Conservation (phyloP, 192 early-diverging fungal species). For the Haplosporangium gracile region DNA sequence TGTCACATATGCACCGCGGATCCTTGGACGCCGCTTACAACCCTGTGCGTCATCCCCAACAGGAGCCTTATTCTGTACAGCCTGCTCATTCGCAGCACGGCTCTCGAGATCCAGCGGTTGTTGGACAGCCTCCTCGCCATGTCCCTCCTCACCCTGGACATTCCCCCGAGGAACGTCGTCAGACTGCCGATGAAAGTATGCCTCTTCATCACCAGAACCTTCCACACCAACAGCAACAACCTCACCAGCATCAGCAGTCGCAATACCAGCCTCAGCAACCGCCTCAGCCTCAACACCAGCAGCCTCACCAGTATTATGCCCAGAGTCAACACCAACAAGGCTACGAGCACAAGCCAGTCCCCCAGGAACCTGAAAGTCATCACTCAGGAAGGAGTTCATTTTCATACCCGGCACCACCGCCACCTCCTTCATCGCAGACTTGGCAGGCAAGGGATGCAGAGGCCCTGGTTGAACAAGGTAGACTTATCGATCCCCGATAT, state of each 20-base stretch:
- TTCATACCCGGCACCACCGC: background rate
- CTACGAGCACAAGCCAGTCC: background rate
- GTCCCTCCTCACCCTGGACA: background rate
- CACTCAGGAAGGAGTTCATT: constrained; percentile 5
- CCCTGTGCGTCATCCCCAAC: background rate
- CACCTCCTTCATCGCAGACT: background rate
- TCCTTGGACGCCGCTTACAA: constrained; percentile 1
- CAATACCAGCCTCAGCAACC: background rate
- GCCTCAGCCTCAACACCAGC: background rate
- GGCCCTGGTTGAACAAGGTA: background rate
- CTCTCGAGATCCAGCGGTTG: background rate
- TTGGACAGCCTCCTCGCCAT: background rate
- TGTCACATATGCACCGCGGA: background rate
- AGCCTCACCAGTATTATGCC: background rate
- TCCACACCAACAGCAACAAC: background rate
- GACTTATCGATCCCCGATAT: constrained; percentile 8
- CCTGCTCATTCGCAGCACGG: background rate
- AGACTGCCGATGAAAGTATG: background rate
- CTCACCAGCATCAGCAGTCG: background rate
- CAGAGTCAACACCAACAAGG: background rate
- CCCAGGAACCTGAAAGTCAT: background rate
- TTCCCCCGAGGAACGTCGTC: constrained; percentile 9
- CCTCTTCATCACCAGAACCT: background rate
- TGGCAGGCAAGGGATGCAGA: constrained; percentile 8
- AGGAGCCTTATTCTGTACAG: background rate